These are phyloP conservation scores for Fusarium sterilihyphosum DNA, from an alignment of 2,329 filamentous ascomycete genomes.

Conservation along the genomic window DNA sequence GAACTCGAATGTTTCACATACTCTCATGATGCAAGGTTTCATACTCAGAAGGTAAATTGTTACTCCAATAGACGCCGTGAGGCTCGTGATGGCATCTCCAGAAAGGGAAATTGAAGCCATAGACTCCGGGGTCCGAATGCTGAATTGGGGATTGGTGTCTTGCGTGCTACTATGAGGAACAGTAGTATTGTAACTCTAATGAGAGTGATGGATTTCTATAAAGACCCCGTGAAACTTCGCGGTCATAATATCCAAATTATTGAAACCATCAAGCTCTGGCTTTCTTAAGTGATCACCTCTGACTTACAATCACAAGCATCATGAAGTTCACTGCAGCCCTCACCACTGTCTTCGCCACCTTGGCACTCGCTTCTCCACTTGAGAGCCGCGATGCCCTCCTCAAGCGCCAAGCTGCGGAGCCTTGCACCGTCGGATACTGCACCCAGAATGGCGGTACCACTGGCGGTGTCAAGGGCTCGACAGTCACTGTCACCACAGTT, in stretches of 20 bases:
- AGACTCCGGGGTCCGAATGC: slow-evolving; percentile 5
- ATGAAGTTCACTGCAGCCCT: slow-evolving; percentile 33
- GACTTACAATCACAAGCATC: not conserved
- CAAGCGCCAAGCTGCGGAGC: slow-evolving; percentile 60
- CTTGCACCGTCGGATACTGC: slow-evolving; percentile 49
- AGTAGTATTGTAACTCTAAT: rapidly evolving
- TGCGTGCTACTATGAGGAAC: not conserved
- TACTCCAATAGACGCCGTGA: not conserved
- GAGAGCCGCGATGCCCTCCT: slow-evolving; percentile 16
- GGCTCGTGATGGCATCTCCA: not conserved
- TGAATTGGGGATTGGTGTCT: not conserved
- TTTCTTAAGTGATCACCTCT: not conserved
- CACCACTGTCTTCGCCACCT: slow-evolving; percentile 21
- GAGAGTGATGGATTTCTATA: not conserved
- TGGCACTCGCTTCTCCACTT: slow-evolving; percentile 26
- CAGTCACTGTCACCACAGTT: slow-evolving; percentile 43
- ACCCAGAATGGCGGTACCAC: slow-evolving; percentile 48
- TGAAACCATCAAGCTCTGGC: not conserved
- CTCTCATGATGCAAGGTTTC: not conserved
- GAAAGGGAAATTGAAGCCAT: slow-evolving; percentile 2
- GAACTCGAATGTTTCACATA: slow-evolving; percentile 13
- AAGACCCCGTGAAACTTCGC: not conserved
- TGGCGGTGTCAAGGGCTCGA: slow-evolving; percentile 43
- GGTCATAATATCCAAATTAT: not conserved
- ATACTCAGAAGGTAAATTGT: too few relatives aligned